These are phyloP conservation scores for Scedosporium boydii DNA, from an alignment of 2,329 filamentous ascomycete genomes.

Conservation along the genomic window DNA sequence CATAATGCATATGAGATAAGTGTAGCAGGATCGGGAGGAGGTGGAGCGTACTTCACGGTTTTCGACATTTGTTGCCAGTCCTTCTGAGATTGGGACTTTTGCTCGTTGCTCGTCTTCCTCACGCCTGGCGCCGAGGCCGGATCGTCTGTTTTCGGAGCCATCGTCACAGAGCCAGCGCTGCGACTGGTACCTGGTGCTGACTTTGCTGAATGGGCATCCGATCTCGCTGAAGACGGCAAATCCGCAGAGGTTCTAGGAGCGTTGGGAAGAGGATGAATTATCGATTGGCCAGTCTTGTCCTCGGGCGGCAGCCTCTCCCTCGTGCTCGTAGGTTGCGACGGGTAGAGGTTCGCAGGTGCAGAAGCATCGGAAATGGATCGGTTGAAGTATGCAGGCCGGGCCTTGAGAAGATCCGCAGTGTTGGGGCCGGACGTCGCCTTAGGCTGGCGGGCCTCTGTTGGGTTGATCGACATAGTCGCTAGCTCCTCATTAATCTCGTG, in stretches of 20 bases:
- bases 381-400: neutral
- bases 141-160: neutral
- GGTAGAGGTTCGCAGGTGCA: neutral
- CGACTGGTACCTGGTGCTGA: constrained; percentile 33
- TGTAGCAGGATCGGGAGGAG: neutral
- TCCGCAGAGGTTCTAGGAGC: neutral
- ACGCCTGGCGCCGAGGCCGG: neutral
- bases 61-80: constrained; percentile 20
- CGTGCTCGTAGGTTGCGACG: neutral
- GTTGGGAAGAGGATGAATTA: neutral
- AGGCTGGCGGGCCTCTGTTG: neutral
- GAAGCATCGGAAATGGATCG: constrained; percentile 2
- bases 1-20: neutral
- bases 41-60: constrained; percentile 29
- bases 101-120: constrained; percentile 23
- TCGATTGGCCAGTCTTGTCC: neutral
- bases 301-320: neutral
- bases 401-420: neutral
- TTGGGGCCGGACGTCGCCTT: neutral
- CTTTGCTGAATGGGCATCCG: constrained; percentile 33
- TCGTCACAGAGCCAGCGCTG: constrained; percentile 21
- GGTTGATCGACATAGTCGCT: constrained; percentile 2
- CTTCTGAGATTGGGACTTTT: constrained; percentile 25
- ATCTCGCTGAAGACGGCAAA: constrained; percentile 22
- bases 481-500: neutral